Evolutionary conservation across 208 protist genomes (phyloP), one percentile per base, ranked within the genome.

Genomic region (Balamuthia mandrillaris): DNA sequence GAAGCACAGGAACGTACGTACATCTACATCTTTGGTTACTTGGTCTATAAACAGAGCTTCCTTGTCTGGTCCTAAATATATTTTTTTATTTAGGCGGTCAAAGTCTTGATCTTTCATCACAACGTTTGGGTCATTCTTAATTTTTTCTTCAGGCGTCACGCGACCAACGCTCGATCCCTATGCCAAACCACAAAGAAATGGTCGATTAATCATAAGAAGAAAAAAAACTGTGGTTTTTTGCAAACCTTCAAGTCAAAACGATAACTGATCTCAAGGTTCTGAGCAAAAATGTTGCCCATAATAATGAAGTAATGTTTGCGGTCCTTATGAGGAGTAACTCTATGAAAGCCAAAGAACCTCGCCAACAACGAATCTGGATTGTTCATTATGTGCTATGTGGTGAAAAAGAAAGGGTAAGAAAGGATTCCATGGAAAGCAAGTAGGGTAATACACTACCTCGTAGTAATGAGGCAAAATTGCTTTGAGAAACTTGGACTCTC

Each of bases 71-170:
- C 72, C 72, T 7, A 81, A 24, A 10, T 44, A 31, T 6, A 81
- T 61, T 7, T 44, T 81, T 29, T 75, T 75, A 52, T 44, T 37
- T n/a, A 75, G 35, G 14, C 72, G 72, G 44, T 81, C 72, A n/a
- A 81, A 81, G 29, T 81, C 72, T 35, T 61, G 72, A 33, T 81
- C 72, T 35, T 81, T 81, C 66, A 75, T 75, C 21, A 75, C 66
- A 24, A 75, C 66, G 49, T 81, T 61, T 27, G 72, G 42, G 31
- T 60, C 42, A 35, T 81, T 81, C 31, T 81, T 60, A 51, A 60
- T 61, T 51, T 81, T 16, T 14, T 29, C 18, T 9, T 29, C 5
- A n/a, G 39, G 31, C 31, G 4, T 1, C 7, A 24, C 37, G 63
- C 6, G 12, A 39, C 45, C 5, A 63, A 6, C 9, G 12, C 9